A percentile compares a stretch with the other conserved stretches of the same genome.
Evolutionary conservation across 352 stramenopile genomes (phyloP).

Genomic region (Globisporangium polare): DNA sequence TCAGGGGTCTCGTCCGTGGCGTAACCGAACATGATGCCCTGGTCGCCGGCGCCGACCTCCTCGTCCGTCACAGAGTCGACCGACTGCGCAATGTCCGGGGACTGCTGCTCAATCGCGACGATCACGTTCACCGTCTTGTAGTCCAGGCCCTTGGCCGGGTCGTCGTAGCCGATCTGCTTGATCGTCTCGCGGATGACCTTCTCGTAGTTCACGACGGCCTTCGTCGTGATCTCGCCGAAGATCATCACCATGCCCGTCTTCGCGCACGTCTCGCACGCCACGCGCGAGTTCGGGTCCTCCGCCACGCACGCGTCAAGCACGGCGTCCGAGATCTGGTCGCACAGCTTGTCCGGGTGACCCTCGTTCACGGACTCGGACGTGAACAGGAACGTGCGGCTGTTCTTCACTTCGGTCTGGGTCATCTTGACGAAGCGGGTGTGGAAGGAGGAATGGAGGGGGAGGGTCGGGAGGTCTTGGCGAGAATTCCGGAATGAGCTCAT

Average conservation of each 20-base stretch:
- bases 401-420: slow-evolving; percentile 49
- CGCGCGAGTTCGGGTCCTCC: slow-evolving; percentile 97
- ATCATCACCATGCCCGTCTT: slow-evolving; percentile 99
- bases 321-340: slow-evolving; percentile 98
- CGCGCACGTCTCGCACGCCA: slow-evolving; percentile 98
- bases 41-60: slow-evolving; percentile 98
- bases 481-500: slow-evolving; percentile 18
- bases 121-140: slow-evolving; percentile 99
- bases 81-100: slow-evolving; percentile 98
- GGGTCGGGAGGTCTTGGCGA: slow-evolving; percentile 13
- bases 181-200: slow-evolving; percentile 98
- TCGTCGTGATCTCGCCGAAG: slow-evolving; percentile 99
- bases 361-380: slow-evolving; percentile 99
- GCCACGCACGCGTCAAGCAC: slow-evolving; percentile 97
- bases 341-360: slow-evolving; percentile 98
- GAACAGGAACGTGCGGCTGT: slow-evolving; percentile 91
- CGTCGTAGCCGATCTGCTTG: slow-evolving; percentile 99
- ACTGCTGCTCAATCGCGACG: slow-evolving; percentile 99
- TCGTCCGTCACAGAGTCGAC: slow-evolving; percentile 96
- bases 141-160: slow-evolving; percentile 98
- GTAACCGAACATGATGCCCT: slow-evolving; percentile 94
- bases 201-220: slow-evolving; percentile 99
- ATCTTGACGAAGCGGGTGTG: slow-evolving; percentile 26
- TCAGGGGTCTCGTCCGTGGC: slow-evolving; percentile 97
- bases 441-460: background rate